Evolutionary conservation across 495 filamentous ascomycete genomes (phyloP).

Genomic region (Eremomyces bilateralis): DNA sequence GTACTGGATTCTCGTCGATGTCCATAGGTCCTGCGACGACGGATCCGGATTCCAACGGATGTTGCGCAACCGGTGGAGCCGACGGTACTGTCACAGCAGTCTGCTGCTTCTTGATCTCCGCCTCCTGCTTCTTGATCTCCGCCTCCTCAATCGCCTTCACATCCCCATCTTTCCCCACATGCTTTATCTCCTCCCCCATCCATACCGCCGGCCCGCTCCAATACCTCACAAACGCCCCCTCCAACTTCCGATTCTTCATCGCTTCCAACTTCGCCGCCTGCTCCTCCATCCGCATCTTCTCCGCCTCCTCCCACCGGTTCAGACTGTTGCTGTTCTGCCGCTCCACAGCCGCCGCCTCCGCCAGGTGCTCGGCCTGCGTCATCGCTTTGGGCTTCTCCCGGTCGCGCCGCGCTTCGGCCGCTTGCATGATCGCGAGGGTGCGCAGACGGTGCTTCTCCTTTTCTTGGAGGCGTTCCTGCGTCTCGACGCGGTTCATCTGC

Average conservation of each 20-base stretch:
- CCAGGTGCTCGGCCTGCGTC: conserved; percentile 75
- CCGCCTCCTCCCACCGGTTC: conserved; percentile 81
- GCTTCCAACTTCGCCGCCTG: conserved; percentile 60
- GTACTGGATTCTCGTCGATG: too few relatives aligned
- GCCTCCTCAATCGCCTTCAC: conserved; percentile 23
- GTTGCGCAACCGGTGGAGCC: too few relatives aligned
- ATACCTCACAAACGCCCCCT: conserved; percentile 76
- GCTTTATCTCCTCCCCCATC: conserved; percentile 51
- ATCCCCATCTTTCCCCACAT: conserved; percentile 29
- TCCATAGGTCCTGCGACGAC: too few relatives aligned
- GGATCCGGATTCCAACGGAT: too few relatives aligned
- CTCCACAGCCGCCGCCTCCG: conserved; percentile 65
- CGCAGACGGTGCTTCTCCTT: conserved; percentile 59
- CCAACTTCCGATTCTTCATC: conserved; percentile 61
- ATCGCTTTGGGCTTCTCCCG: conserved; percentile 52
- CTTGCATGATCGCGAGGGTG: conserved; percentile 68
- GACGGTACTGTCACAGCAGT: too few relatives aligned
- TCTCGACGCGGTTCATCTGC: conserved; percentile 60
- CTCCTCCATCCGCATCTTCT: conserved; percentile 69
- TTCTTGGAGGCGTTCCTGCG: conserved; percentile 63
- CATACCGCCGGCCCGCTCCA: conserved; percentile 78
- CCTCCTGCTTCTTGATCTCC: conserved; percentile 32
- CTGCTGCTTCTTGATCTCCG: conserved; percentile 19
- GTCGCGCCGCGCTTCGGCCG: conserved; percentile 57
- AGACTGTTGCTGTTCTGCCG: conserved; percentile 73